Evolutionary conservation across 1,139 yeast genomes (phyloP).

Genomic region (Saccharomycopsis hybrid): DNA sequence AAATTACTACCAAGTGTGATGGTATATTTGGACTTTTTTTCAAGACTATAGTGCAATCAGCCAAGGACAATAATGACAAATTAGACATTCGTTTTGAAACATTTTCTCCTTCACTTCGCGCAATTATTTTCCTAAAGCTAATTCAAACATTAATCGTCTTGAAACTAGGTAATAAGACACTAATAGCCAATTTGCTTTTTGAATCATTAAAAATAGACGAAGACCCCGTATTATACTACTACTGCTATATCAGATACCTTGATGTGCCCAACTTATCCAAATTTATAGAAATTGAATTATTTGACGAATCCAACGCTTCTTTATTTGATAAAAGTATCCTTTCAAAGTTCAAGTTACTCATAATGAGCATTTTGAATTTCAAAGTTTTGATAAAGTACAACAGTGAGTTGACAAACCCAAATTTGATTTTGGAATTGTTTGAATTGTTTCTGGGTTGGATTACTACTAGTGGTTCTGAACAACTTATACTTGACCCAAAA

Average conservation of each 20-base stretch:
- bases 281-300: constrained; percentile 2
- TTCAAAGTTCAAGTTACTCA: constrained; percentile 3
- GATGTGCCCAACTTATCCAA: neutral
- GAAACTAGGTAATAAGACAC: neutral
- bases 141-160: neutral
- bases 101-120: neutral
- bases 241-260: constrained; percentile 4
- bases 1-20: neutral
- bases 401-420: constrained; percentile 1
- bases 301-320: neutral
- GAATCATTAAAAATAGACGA: constrained; percentile 3
- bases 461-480: neutral
- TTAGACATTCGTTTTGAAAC: neutral
- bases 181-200: constrained; percentile 1
- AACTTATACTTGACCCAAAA: neutral
- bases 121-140: constrained; percentile 7
- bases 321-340: neutral
- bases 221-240: constrained; percentile 10
- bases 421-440: constrained; percentile 2
- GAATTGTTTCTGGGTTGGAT: constrained; percentile 13
- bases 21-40: neutral
- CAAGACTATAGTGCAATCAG: neutral
- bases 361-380: constrained; percentile 7
- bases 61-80: no score
- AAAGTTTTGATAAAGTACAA: constrained; percentile 5